Evolutionary conservation across 495 filamentous ascomycete species (phyloP).

Genomic region (Parachaetomium inaequale): DNA sequence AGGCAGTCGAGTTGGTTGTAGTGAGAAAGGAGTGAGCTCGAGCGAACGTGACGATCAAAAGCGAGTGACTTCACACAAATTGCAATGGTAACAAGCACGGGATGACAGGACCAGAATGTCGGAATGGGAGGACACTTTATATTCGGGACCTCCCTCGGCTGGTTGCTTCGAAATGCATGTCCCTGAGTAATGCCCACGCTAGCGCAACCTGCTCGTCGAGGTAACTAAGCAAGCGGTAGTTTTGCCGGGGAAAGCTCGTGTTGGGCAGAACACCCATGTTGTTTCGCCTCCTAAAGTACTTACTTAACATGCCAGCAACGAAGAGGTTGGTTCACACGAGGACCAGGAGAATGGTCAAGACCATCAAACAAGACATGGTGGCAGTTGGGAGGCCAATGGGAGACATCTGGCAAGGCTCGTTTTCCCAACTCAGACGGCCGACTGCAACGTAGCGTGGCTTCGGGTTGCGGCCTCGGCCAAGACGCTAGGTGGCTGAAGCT

Average conservation of each 20-base stretch:
- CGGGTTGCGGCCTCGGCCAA: background rate
- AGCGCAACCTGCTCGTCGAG: background rate
- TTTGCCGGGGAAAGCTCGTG: background rate
- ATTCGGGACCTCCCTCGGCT: background rate
- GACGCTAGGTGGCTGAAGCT: background rate
- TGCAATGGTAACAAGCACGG: background rate
- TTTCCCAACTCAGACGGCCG: background rate
- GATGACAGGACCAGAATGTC: background rate
- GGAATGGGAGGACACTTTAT: conserved; percentile 3
- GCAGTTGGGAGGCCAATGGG: background rate
- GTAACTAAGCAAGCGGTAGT: background rate
- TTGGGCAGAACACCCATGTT: background rate
- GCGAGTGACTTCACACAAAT: background rate
- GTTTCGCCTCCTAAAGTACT: background rate
- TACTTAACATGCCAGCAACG: too few species aligned
- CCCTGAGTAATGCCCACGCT: conserved; percentile 1
- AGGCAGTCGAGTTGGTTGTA: background rate
- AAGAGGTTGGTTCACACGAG: too few species aligned
- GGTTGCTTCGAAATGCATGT: conserved; percentile 4
- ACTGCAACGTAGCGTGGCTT: background rate
- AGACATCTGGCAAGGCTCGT: background rate
- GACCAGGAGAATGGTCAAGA: background rate
- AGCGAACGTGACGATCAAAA: background rate
- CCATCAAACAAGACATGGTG: background rate
- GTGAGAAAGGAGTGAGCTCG: background rate